phyloP scores from a whole-genome alignment of 345 rosid genomes.

The Angophora floribunda region DNA sequence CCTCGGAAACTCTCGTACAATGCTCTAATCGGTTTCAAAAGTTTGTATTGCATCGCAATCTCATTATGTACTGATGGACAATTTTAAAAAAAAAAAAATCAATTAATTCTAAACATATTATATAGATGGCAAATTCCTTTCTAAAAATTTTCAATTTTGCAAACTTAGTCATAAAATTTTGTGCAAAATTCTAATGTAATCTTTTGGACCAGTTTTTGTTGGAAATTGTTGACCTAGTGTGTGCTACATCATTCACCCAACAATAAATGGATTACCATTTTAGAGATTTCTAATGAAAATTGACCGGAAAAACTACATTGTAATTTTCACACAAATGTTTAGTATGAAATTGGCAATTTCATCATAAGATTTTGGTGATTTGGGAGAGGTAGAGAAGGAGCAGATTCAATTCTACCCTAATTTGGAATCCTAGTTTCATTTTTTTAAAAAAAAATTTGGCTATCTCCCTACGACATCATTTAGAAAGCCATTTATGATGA shows the following conservation, averaged over 20 bases:
- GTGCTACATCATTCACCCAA: too few species aligned
- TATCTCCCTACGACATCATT: not conserved
- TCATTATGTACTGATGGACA: not conserved
- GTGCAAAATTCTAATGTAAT: fast-evolving
- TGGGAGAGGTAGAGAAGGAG: not conserved
- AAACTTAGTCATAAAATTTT: too few species aligned
- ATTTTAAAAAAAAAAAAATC: not conserved
- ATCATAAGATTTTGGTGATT: not conserved
- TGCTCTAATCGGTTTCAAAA: not conserved
- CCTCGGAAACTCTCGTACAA: not conserved
- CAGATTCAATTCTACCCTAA: not conserved
- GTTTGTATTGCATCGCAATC: not conserved
- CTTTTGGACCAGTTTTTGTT: not conserved
- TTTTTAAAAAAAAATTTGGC: not conserved
- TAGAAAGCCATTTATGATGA: not conserved
- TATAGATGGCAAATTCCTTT: too few species aligned
- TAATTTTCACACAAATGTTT: too few species aligned
- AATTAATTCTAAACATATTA: not conserved
- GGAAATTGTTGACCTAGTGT: fast-evolving
- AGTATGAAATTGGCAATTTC: not conserved
- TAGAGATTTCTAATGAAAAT: too few species aligned
- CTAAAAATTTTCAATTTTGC: too few species aligned
- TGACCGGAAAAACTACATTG: too few species aligned
- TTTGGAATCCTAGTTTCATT: not conserved
- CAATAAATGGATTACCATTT: too few species aligned